Evolutionary conservation across 1,139 yeast species (phyloP).

Genomic region (Scheffersomyces lignicola): DNA sequence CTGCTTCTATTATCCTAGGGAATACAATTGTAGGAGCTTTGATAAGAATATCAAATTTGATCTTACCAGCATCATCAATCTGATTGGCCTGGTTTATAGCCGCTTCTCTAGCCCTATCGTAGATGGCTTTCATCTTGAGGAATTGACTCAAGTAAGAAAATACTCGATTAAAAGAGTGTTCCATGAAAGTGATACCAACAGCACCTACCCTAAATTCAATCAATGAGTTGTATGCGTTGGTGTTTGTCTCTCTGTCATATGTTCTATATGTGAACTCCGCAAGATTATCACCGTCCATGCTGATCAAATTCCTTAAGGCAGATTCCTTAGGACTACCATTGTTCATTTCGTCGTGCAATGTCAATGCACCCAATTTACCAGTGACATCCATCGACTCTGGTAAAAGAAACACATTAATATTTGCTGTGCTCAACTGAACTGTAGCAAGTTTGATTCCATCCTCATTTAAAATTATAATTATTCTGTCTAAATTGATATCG

Average conservation of each 20-base stretch:
- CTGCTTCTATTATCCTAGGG: constrained; percentile 58
- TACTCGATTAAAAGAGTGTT: constrained; percentile 72
- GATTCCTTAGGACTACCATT: constrained; percentile 64
- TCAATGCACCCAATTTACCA: constrained; percentile 79
- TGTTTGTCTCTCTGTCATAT: constrained; percentile 56
- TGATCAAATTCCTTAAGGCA: constrained; percentile 61
- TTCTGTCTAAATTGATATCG: constrained; percentile 67
- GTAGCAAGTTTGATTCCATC: constrained; percentile 84
- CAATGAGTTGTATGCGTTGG: constrained; percentile 54
- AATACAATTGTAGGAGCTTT: constrained; percentile 83
- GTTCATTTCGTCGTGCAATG: constrained; percentile 74
- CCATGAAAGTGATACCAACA: constrained; percentile 72
- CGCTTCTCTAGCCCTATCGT: constrained; percentile 84
- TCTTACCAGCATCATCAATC: constrained; percentile 59
- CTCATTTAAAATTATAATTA: constrained; percentile 76
- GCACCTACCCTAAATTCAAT: constrained; percentile 75
- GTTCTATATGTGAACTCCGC: constrained; percentile 87
- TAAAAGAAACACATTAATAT: constrained; percentile 60
- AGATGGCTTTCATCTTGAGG: constrained; percentile 80
- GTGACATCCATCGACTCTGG: constrained; percentile 78
- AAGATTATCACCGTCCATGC: constrained; percentile 79
- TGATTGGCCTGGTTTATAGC: constrained; percentile 69
- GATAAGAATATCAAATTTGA: constrained; percentile 70
- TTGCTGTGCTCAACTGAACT: constrained; percentile 71
- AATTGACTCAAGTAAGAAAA: constrained; percentile 71